Evolutionary conservation across 192 early-diverging fungal species (phyloP).

Genomic region (Ambispora gerdemannii): DNA sequence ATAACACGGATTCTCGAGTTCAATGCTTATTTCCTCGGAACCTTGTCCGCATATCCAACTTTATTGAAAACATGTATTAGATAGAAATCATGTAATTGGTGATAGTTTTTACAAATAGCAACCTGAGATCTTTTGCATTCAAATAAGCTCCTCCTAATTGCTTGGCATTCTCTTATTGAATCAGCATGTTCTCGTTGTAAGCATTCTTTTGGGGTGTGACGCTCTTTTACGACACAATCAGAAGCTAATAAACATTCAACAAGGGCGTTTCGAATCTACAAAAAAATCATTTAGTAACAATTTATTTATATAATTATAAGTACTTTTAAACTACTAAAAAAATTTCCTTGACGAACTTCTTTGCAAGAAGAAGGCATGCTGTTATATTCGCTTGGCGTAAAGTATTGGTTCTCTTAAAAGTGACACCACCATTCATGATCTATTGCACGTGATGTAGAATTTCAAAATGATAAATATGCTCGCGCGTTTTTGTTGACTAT

Average conservation of each 20-base stretch:
- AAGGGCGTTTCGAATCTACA: slow-evolving; percentile 48
- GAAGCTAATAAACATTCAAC: slow-evolving; percentile 59
- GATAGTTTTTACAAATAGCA: background rate
- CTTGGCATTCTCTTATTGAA: slow-evolving; percentile 50
- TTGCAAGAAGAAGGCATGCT: background rate
- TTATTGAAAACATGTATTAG: background rate
- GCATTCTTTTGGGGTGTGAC: slow-evolving; percentile 49
- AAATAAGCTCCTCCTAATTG: slow-evolving; percentile 53
- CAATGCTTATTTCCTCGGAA: slow-evolving; percentile 15
- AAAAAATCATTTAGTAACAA: too few species aligned
- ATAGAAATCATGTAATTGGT: background rate
- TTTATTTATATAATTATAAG: too few species aligned
- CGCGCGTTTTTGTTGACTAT: too few species aligned
- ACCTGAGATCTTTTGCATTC: slow-evolving; percentile 59
- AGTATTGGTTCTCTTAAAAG: background rate
- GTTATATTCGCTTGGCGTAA: too few species aligned
- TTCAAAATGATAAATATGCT: too few species aligned
- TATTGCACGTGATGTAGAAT: too few species aligned
- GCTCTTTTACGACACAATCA: slow-evolving; percentile 49
- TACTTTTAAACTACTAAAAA: too few species aligned
- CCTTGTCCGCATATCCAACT: slow-evolving; percentile 23
- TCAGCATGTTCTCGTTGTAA: slow-evolving; percentile 48
- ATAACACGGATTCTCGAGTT: background rate
- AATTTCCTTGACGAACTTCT: background rate
- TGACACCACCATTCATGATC: too few species aligned